Conservation (phyloP, 1,284 basidiomycete species). For the Pseudozyma pruni region DNA sequence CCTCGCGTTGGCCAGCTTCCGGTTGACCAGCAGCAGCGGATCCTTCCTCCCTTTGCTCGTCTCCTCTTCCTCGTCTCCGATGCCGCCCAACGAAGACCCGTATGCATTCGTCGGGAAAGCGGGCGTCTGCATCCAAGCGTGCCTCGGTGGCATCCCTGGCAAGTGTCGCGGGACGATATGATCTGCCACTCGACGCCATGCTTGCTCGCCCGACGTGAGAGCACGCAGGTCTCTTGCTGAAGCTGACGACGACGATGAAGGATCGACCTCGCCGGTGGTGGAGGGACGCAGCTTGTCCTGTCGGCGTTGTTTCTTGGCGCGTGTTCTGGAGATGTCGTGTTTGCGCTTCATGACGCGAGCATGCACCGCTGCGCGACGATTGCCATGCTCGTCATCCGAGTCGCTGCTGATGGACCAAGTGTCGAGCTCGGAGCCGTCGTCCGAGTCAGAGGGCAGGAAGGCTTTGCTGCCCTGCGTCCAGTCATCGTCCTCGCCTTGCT, state of each 20-base stretch:
- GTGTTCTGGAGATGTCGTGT: slow-evolving; percentile 11
- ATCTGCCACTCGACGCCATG: slow-evolving; percentile 48
- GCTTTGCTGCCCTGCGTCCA: slow-evolving; percentile 23
- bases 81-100: slow-evolving; percentile 15
- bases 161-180: slow-evolving; percentile 55
- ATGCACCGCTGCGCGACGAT: slow-evolving; percentile 29
- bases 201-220: slow-evolving; percentile 37
- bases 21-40: slow-evolving; percentile 52
- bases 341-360: slow-evolving; percentile 35
- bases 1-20: slow-evolving; percentile 58
- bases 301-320: slow-evolving; percentile 22
- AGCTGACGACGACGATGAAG: neutral
- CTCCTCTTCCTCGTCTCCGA: slow-evolving; percentile 10
- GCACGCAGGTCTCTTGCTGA: slow-evolving; percentile 29
- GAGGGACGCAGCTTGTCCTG: slow-evolving; percentile 20
- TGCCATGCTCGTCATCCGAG: slow-evolving; percentile 28
- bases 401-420: slow-evolving; percentile 46
- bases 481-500: neutral
- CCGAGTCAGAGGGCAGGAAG: slow-evolving; percentile 51
- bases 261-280: neutral
- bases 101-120: slow-evolving; percentile 53
- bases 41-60: slow-evolving; percentile 17
- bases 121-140: slow-evolving; percentile 56
- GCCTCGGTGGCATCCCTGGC: slow-evolving; percentile 54
- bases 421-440: slow-evolving; percentile 40